Evolutionary conservation across 768 basidiomycete genomes (phyloP), one percentile per base, ranked within the genome.

Genomic region (Tephrocybe sp.): DNA sequence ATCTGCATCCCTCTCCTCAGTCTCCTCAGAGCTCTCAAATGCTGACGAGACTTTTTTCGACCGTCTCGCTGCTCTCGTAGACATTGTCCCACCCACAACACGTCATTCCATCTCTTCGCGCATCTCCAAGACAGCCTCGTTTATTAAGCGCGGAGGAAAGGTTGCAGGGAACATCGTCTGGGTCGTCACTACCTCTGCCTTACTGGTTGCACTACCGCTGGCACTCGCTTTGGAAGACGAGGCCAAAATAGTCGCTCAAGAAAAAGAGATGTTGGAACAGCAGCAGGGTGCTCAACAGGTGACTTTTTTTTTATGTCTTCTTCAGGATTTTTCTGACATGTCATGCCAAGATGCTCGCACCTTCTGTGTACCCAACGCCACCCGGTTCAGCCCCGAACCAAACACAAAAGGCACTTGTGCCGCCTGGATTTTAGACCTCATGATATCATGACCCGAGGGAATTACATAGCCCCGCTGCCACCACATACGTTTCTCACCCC

Each of bases 181-280:
- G 97, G 79, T 97, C 54, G 75, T 98, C 64, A 94, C 92, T 47
- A 98, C 96, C 8, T 91, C 88, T 36, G 94, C 95, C 1, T 76
- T 99, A 47, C 82, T 99, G 56, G 87, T 99, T 42, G 97, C 92
- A 12, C 76, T 99, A 31, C 97, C 97, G 27, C 77, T 98, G 54
- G 93, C 95, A 4, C 78, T 98, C 59, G 87, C 85, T 53, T 77
- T 98, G 60, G 97, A 99, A 71, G 96, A 97, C 70, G 97, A 99
- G 74, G 88, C 91, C 46, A 93, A 94, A 71, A 81, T 96, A 49
- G 87, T 93, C 9, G 85, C 87, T 39, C 94, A 98, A 71, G 97
- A 98, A 70, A 86, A 89, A 71, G 94, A 98, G 70, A 82, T 92
- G 80, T 73, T 90, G 54, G 91, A 91, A 44, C 94, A 96, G 67